phyloP scores from a whole-genome alignment of 2,329 filamentous ascomycete species.

The Cyphellophora attinorum region DNA sequence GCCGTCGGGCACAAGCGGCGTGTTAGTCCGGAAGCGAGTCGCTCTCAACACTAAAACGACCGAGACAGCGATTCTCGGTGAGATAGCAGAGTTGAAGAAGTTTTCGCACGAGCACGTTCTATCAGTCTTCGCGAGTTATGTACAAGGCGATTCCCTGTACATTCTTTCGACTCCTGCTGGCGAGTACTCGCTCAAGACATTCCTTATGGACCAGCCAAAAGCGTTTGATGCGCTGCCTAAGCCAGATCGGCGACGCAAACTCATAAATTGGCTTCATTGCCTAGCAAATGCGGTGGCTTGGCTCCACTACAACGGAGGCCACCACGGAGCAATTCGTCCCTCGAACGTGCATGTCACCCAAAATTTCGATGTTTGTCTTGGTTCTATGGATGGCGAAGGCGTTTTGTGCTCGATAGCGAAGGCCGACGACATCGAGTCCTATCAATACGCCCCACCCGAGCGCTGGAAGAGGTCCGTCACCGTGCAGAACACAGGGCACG shows the following conservation, averaged over 20 bases:
- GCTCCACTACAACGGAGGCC: constrained; percentile 45
- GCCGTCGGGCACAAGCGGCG: constrained; percentile 17
- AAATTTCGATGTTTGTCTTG: constrained; percentile 47
- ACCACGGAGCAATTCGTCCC: constrained; percentile 48
- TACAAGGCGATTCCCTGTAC: constrained; percentile 31
- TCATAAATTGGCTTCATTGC: constrained; percentile 39
- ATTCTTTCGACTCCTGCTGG: constrained; percentile 32
- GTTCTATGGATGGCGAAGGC: constrained; percentile 47
- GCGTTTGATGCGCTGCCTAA: constrained; percentile 33
- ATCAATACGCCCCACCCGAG: constrained; percentile 52
- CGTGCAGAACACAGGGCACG: constrained; percentile 24
- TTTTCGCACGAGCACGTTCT: constrained; percentile 34
- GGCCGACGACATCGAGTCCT: constrained; percentile 45
- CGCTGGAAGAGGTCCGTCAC: constrained; percentile 32
- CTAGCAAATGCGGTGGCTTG: constrained; percentile 47
- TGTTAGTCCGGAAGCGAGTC: constrained; percentile 29
- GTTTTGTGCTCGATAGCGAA: constrained; percentile 45
- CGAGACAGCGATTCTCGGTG: constrained; percentile 29
- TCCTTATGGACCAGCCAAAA: constrained; percentile 32
- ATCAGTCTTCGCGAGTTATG: constrained; percentile 35
- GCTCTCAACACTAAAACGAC: constrained; percentile 28
- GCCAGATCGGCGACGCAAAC: constrained; percentile 28
- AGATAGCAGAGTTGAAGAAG: constrained; percentile 28
- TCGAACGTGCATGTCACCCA: constrained; percentile 51
- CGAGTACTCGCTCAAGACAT: constrained; percentile 31